Evolutionary conservation across 257 asterid species (phyloP), one percentile per base, ranked within the genome.

Genomic region (Scutellaria baicalensis): DNA sequence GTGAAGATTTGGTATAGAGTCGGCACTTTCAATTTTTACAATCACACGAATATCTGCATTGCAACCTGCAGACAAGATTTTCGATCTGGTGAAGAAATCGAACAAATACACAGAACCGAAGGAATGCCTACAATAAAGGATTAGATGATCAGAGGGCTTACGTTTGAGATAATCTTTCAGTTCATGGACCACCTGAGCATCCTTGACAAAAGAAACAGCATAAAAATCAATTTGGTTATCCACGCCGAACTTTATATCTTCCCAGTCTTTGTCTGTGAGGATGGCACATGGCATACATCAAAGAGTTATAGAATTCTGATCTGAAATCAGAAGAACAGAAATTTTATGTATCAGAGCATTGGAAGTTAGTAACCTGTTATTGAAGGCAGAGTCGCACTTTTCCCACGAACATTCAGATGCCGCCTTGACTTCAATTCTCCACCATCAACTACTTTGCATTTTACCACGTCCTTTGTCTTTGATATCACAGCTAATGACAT

Each of bases 151-250:
- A 76, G 51, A 76, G 45, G 56, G 60, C 72, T 75, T 78, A 91
- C 99, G 79, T 75, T 80, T 84, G 58, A 93, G 95, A 73, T 93
- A 93, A 68, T 84, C 91, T 82, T 93, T 89, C 84, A 93, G 83
- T 70, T 91, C 96, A 76, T 81, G 96, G 79, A 93, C 86, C 80
- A 91, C 99, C 77, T 86, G 75, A 45, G 96, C 97, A 86, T 91
- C 96, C 85, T 93, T 93, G 50, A 93, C 96, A 86, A 93, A 93
- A 59, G 99, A 93, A 84, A 93, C 99, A 63, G 97, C 99, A 76
- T 93, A 93, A 84, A 86, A 93, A 82, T 93, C 99, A 63, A 91
- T 94, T 79, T 86, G 90, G 75, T 91, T 93, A 75, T 93, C 96
- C 78, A 93, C 99, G 23, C 99, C 99, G 72, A 93, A 93, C 81